Evolutionary conservation across 2,329 filamentous ascomycete species (phyloP), one percentile per base, ranked within the genome.

Genomic region (Alternaria sp.): DNA sequence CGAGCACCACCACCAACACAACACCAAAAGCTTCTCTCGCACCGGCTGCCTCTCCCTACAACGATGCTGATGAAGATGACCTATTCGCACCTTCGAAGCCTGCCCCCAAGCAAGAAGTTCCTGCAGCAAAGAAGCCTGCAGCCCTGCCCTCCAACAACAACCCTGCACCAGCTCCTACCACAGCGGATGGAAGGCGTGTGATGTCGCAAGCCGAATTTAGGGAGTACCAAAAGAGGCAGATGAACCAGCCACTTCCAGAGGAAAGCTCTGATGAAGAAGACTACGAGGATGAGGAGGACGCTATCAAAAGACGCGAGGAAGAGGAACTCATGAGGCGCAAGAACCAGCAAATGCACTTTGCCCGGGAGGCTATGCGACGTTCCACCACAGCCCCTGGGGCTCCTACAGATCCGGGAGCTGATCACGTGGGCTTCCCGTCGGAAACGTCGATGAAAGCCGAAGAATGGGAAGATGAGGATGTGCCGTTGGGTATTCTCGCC

Each of bases 241-340:
- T 67, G 40, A 59, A 63, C 7, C 65, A 75, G 36, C 63, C 73
- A n/a, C 51, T 59, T 3, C 60, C 67, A 21, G 62, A 69, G 7
- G 69, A 74, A 39, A 71, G 67, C 56, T 72, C 70, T 2, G 72
- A 73, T 8, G 71, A 75, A 8, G 73, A 76, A 34, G 72, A 77
- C 42, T 76, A 77, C 52, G 75, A 77, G 40, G 75, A 77, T 41
- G 75, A 77, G 57, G 75, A 77, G 55, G 75, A 77, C 14, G 71
- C 71, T 3, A 72, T 74, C 54, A 63, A 66, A 61, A 69, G 70
- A 50, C 69, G 73, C 13, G 63, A 75, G 50, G 70, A 76, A 53
- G 72, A 77, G 45, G 71, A 75, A 46, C 61, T 72, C 17, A 54
- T 68, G 40, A 67, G 71, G 41, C 71, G 73, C 17, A 72, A 73